Evolutionary conservation across 2,329 filamentous ascomycete species (phyloP).

Genomic region (Stromatinia cepivora): DNA sequence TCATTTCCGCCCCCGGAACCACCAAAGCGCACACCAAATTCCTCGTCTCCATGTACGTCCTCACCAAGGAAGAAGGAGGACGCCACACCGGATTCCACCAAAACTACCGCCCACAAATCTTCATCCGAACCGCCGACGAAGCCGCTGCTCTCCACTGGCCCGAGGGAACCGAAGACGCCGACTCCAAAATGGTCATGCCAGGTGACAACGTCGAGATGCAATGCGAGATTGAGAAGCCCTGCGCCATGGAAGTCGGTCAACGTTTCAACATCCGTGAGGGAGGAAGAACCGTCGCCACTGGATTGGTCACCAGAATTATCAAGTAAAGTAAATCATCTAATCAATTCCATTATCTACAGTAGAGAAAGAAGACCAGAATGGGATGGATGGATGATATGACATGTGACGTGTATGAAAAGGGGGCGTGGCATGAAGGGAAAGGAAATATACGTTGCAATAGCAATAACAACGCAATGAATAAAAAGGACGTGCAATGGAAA

Average conservation of each 20-base stretch:
- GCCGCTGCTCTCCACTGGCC: constrained; percentile 80
- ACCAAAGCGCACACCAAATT: constrained; percentile 90
- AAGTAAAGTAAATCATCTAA: constrained; percentile 46
- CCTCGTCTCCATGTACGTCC: constrained; percentile 92
- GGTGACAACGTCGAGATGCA: constrained; percentile 99
- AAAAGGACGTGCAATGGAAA: constrained; percentile 8
- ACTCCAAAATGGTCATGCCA: constrained; percentile 87
- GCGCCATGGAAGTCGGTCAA: constrained; percentile 87
- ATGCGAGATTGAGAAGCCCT: constrained; percentile 77
- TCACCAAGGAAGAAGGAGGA: constrained; percentile 97
- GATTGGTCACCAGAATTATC: constrained; percentile 73
- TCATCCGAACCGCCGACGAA: constrained; percentile 88
- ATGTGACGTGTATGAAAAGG: constrained; percentile 14
- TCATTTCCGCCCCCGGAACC: constrained; percentile 78
- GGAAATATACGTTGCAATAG: neutral
- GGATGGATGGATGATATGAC: neutral
- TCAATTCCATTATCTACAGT: neutral
- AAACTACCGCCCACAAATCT: constrained; percentile 97
- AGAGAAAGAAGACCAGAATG: neutral
- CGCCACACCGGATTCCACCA: constrained; percentile 92
- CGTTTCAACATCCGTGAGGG: constrained; percentile 99
- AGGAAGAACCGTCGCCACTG: constrained; percentile 83
- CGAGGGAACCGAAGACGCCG: constrained; percentile 72
- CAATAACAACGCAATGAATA: constrained; percentile 1
- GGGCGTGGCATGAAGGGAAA: neutral